A percentile compares a stretch with the other conserved stretches of the same genome.
Conservation (phyloP, 2,329 filamentous ascomycete genomes). For the Fusarium neocosmosporiellum region DNA sequence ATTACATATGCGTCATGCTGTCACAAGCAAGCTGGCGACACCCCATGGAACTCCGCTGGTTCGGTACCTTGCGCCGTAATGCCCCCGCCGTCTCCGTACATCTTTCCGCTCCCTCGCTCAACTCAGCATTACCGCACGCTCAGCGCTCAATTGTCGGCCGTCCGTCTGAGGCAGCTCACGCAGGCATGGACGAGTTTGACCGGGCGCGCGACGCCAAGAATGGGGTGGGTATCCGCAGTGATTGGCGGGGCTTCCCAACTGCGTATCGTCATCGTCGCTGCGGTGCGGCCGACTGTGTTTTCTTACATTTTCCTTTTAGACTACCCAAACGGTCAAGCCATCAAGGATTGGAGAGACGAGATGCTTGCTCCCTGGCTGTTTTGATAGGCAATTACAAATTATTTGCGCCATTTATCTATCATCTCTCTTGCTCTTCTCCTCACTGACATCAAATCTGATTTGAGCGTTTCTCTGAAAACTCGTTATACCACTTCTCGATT, state of each 20-base stretch:
- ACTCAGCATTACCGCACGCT: conserved; percentile 32
- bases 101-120: conserved; percentile 23
- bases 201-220: conserved; percentile 40
- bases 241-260: conserved; percentile 41
- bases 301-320: conserved; percentile 15
- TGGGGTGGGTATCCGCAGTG: conserved; percentile 39
- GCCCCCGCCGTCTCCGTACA: conserved; percentile 21
- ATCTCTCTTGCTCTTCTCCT: not conserved
- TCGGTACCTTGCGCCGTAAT: conserved; percentile 28
- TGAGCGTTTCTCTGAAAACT: not conserved
- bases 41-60: not conserved
- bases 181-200: conserved; percentile 28
- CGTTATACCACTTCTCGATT: not conserved
- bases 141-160: conserved; percentile 24
- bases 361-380: not conserved
- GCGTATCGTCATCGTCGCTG: conserved; percentile 44
- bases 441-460: not conserved
- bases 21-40: conserved; percentile 23
- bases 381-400: not conserved
- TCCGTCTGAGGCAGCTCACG: not conserved
- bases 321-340: not conserved
- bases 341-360: not conserved
- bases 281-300: conserved; percentile 31
- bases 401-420: conserved; percentile 8
- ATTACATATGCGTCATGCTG: conserved; percentile 30